Conservation (phyloP, 495 filamentous ascomycete genomes). For the Gamarada debralockiae region DNA sequence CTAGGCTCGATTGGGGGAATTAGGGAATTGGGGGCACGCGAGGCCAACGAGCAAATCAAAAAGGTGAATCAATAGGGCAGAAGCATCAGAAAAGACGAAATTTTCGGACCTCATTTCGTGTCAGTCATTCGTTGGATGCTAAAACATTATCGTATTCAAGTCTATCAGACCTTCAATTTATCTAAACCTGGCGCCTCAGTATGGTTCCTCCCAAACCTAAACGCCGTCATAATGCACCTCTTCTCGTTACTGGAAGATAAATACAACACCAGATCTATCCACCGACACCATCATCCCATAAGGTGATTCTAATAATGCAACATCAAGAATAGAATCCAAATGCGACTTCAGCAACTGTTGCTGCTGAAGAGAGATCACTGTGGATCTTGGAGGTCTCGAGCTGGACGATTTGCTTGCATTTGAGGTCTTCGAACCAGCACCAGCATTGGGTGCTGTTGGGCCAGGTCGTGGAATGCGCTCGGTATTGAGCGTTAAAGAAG, state of each 20-base stretch:
- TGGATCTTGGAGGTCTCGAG: conserved; percentile 62
- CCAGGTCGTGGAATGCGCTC: conserved; percentile 59
- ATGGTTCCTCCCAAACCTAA: neutral
- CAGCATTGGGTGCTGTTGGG: conserved; percentile 34
- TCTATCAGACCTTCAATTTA: neutral
- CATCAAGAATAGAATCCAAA: conserved; percentile 83
- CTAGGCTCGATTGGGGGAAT: no score
- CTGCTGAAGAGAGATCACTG: conserved; percentile 86
- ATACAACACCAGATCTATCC: conserved; percentile 88
- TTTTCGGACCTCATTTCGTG: no score
- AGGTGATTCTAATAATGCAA: conserved; percentile 80
- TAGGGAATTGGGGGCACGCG: no score
- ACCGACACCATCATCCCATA: conserved; percentile 91
- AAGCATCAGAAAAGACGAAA: no score
- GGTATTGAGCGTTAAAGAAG: conserved; percentile 64
- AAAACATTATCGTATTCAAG: conserved; percentile 5
- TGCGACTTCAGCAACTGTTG: conserved; percentile 82
- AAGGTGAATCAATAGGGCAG: no score
- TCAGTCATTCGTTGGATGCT: neutral
- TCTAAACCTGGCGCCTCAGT: neutral
- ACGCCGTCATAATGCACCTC: conserved; percentile 18
- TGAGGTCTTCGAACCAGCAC: conserved; percentile 30
- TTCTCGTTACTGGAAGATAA: conserved; percentile 67
- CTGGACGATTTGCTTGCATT: conserved; percentile 28
- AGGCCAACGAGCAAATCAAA: no score